Evolutionary conservation across 805 yeast genomes (phyloP), one percentile per base, ranked within the genome.

Genomic region (Starmera caribaea): DNA sequence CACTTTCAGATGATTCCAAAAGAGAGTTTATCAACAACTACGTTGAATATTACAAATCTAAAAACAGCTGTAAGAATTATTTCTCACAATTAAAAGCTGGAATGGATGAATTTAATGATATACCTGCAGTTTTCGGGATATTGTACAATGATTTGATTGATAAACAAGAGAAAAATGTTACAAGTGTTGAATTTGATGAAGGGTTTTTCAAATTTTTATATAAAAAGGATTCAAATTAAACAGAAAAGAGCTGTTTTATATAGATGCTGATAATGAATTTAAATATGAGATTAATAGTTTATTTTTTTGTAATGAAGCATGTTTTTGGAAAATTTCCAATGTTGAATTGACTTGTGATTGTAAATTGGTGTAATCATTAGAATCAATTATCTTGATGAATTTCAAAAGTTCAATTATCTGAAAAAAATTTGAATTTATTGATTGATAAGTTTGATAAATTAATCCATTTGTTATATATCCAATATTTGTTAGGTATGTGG

Each of bases 71-170:
- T 37, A 61, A 61, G 46, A 61, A 63, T 38, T 61, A 62, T 42
- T 59, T 60, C 42, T 53, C 53, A 26, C 58, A 58, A n/a, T 36
- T 62, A 26, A 55, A 62, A 1, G 45, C 48, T 11, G 66, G 62
- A 1, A 62, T 62, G 66, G 64, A 61, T 8, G 66, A 59, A 34
- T 47, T 51, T 36, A 58, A 50, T 38, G 66, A 62, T 37, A 55
- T 62, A 16, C 66, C 66, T 15, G 53, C 62, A 26, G 56, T 61
- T n/a, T 62, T 60, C 42, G 66, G 66, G 3, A 43, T 62, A n/a
- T 37, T 62, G n/a, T 62, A 62, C 49, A 60, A 57, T 37, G 66
- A 62, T 35, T 47, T 62, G 12, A 41, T 46, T 17, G 57, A 51
- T 14, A 54, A 53, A 40, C 37, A 42, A 26, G 38, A 26, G 0